These are phyloP conservation scores for Metschnikowia anglica DNA, from an alignment of 805 yeast species.

Conservation along the genomic window DNA sequence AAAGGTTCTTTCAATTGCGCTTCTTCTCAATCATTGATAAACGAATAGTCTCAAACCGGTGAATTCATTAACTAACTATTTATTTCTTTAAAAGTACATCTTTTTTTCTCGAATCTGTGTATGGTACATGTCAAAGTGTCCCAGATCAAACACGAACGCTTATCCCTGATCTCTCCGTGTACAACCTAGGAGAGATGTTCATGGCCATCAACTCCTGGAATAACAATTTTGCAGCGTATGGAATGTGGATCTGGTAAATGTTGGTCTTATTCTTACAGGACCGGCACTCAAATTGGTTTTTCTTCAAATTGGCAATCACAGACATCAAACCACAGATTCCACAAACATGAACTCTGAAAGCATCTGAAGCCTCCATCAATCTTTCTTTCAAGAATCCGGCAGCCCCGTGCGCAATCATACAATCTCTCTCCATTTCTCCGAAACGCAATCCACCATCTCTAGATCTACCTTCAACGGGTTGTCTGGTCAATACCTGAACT, in stretches of 20 bases:
- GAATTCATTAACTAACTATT: neutral
- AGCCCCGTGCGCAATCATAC: constrained; percentile 99
- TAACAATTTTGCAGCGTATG: constrained; percentile 95
- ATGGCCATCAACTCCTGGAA: constrained; percentile 99
- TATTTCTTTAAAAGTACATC: neutral
- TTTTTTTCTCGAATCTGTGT: constrained; percentile 5
- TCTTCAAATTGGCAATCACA: constrained; percentile 95
- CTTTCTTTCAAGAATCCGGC: constrained; percentile 97
- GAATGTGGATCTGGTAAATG: constrained; percentile 95
- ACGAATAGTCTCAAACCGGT: too few relatives aligned
- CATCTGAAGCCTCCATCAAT: constrained; percentile 98
- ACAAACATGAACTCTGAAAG: constrained; percentile 96
- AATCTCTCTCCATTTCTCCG: constrained; percentile 99
- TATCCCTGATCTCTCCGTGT: constrained; percentile 82
- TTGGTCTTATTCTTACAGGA: constrained; percentile 98
- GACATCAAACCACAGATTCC: constrained; percentile 98
- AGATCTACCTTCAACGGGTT: constrained; percentile 98
- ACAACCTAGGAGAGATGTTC: constrained; percentile 96
- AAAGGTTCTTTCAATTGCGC: too few relatives aligned
- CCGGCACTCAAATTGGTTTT: constrained; percentile 97
- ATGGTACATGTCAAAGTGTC: constrained; percentile 10
- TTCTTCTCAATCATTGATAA: too few relatives aligned
- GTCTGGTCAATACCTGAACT: constrained; percentile 94
- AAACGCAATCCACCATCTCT: constrained; percentile 99
- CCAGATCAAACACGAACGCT: constrained; percentile 34